Base-by-base conservation (phyloP, 2,329 filamentous ascomycete genomes). In the Ambrosiella beaveri region DNA sequence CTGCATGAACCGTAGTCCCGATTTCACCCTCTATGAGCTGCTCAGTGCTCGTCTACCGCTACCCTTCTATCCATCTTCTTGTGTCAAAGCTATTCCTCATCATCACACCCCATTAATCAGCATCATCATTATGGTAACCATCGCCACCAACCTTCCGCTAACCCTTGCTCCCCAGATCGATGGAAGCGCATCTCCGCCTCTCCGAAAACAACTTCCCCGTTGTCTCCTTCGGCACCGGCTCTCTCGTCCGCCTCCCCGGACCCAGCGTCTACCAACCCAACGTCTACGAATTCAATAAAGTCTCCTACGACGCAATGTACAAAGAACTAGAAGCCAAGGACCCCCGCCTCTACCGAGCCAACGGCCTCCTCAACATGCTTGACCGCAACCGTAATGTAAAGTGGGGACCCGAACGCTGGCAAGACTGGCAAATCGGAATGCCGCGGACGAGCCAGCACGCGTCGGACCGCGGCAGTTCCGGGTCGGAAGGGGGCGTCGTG, bases 241-340 rank as follows among this genome's bases (percentile, higher is more conserved):
- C 89, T 15, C 82, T 95, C 15, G 93, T 98, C 64, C 88, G 93
- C 35, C 77, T 98, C 0, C 93, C 93, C 0, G 93, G 93, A 0
- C 91, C 93, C 1, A 86, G 84, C 39, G 93, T 96, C 63, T 85
- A 82, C 6, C 88, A 96, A 68, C 93, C 93, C 54, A 98, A 98
- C 68, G 90, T 97, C 65, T 98, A 97, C 75, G 83, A 88, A 65
- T 98, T 98, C 81, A 97, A 98, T 74, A 88, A 85, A 68, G 95
- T 90, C 1, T 95, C 90, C 12, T 98, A 98, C 71, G 83, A 88
- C 65, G 84, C 84, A 67, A 98, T 98, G 79, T 95, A 93, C 72
- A 85, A 88, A 64, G 91, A 98, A 69, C 81, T 98, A 8, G 79
- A 86, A 62, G 70, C 80, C 40, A 96, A 97, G 65, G 94, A 98